Conservation (phyloP, 345 rosid species). For the rapeseed (Brassica napus) region DNA sequence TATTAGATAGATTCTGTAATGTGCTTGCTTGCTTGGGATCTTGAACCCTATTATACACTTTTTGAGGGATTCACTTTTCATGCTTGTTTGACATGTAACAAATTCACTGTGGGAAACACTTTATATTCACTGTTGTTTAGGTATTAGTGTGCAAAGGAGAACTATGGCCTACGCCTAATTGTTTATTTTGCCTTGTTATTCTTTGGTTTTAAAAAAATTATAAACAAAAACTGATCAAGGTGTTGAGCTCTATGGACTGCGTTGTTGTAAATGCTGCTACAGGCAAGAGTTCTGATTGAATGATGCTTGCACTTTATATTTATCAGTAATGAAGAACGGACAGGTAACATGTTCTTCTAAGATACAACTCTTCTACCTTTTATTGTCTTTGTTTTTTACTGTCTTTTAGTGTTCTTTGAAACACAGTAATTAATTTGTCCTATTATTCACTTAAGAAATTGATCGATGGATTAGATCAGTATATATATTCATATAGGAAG, state of each 20-base stretch:
- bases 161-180: background rate
- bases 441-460: too few relatives aligned
- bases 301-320: slow-evolving; percentile 19
- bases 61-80: slow-evolving; percentile 13
- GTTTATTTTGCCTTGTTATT: background rate
- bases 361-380: slow-evolving; percentile 1
- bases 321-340: slow-evolving; percentile 40
- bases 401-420: too few relatives aligned
- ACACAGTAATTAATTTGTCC: too few relatives aligned
- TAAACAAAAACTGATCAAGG: background rate
- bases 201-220: background rate
- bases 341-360: slow-evolving; percentile 39
- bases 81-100: slow-evolving; percentile 15
- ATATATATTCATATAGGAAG: too few relatives aligned
- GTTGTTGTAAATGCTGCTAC: slow-evolving; percentile 17
- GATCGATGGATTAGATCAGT: too few relatives aligned
- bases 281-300: slow-evolving; percentile 18
- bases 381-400: background rate
- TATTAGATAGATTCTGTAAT: slow-evolving; percentile 26
- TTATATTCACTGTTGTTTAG: slow-evolving; percentile 1
- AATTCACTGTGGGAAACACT: slow-evolving; percentile 12
- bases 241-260: slow-evolving; percentile 15
- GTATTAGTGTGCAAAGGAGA: background rate
- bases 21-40: slow-evolving; percentile 35
- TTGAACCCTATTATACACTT: slow-evolving; percentile 31